Base-by-base conservation (phyloP, 345 rosid genomes). In the Dipteronia dyeriana region DNA sequence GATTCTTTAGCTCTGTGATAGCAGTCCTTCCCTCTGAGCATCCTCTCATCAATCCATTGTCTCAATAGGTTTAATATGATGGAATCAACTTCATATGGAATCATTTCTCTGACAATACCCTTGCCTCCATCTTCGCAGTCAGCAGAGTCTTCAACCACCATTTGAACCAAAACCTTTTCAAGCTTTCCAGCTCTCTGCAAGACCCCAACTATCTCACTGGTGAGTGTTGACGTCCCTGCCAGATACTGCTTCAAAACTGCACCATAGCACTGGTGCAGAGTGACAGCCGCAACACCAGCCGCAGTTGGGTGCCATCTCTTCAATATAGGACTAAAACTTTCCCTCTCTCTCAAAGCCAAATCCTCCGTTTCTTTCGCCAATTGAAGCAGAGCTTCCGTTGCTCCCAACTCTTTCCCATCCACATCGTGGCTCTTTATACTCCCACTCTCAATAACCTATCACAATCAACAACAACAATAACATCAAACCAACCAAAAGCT, bases 111-210 rank as follows among this genome's bases (percentile, higher is more conserved):
- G 31, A 96, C 90, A 14, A 94, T 88, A 3, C 83, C 84, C 71
- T 88, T 92, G 39, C 98, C 99, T 65, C 99, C 98, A 66, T 92
- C 98, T 71, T 95, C 95, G 23, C 88, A 88, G 31, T 92, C 99
- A 25, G 71, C 90, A 0, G 97, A 80, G 80, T 95, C 97, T 78
- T 96, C 95, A 63, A 89, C 97, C 75, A 94, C 91, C 97, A 96
- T 90, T 70, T 94, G 96, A 45, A 90, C 94, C 75, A 94, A 82
- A 53, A 88, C 76, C 66, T 96, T 96, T 76, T 96, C 99, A 2
- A 96, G 94, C 85, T 85, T 90, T 56, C 88, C 94, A 20, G 99
- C 97, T 59, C 89, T 89, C 68, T 87, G 88, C 87, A 96, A 64
- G 7, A 96, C 97, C 39, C 83, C 87, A 66, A 90, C 89, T 1